Evolutionary conservation across 169 alveolate species (phyloP).

Genomic region (Miamiensis avidus): DNA sequence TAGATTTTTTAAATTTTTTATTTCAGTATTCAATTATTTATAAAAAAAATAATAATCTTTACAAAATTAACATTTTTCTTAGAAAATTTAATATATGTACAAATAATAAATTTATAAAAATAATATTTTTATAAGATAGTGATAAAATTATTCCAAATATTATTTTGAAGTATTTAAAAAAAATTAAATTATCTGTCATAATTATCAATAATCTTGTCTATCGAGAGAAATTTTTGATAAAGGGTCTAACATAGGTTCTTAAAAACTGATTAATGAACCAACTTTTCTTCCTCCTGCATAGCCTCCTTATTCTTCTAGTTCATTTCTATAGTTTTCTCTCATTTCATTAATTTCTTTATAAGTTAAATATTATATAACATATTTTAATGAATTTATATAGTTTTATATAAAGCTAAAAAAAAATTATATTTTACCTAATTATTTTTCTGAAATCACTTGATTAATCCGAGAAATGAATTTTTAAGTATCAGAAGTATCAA

Average conservation of each 20-base stretch:
- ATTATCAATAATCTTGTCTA: background rate
- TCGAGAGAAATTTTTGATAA: background rate
- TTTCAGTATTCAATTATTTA: no score
- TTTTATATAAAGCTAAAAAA: background rate
- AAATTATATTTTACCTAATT: background rate
- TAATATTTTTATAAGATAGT: no score
- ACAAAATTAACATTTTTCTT: no score
- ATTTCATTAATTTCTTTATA: background rate
- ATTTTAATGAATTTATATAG: no score
- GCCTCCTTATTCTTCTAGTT: background rate
- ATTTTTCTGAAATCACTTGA: constrained; percentile 3
- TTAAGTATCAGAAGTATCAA: constrained; percentile 15
- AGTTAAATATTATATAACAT: no score
- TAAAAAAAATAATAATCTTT: no score
- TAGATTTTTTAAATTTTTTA: no score
- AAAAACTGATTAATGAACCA: background rate
- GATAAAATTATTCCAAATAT: no score
- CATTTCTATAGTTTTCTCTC: background rate
- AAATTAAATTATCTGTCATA: no score
- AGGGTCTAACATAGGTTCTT: background rate
- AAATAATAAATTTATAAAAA: no score
- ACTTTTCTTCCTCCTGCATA: background rate
- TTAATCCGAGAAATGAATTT: constrained; percentile 13
- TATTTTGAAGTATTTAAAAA: no score
- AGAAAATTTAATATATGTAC: no score